Percentiles rank a stretch among this genome's conserved stretches.
Conservation (phyloP, 2,329 filamentous ascomycete genomes). For the Penicillium sp. region DNA sequence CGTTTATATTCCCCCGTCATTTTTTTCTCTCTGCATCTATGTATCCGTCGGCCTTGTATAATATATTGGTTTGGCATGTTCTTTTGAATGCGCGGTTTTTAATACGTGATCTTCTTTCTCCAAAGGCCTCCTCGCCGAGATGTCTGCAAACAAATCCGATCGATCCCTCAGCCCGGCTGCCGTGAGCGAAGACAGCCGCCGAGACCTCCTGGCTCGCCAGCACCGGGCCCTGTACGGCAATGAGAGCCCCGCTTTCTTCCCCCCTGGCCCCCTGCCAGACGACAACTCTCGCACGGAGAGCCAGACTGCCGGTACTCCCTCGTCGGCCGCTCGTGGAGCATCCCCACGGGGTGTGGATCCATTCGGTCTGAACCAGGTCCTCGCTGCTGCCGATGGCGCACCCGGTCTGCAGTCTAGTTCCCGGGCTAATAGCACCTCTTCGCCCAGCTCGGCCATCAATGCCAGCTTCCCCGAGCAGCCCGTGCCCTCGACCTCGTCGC, state of each 20-base stretch:
- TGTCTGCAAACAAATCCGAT: constrained; percentile 76
- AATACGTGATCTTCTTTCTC: constrained; percentile 39
- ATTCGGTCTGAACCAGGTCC: constrained; percentile 56
- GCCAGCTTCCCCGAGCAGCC: constrained; percentile 62
- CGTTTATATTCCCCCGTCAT: constrained; percentile 35
- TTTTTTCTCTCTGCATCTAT: constrained; percentile 29
- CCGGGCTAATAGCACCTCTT: constrained; percentile 81
- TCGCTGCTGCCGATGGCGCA: constrained; percentile 40
- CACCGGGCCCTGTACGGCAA: constrained; percentile 91
- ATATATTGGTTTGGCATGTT: constrained; percentile 38
- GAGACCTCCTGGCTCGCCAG: constrained; percentile 93
- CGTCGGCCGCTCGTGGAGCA: constrained; percentile 65
- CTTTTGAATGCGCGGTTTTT: constrained; percentile 41
- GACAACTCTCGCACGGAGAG: constrained; percentile 67
- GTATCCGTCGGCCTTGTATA: constrained; percentile 47
- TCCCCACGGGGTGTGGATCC: constrained; percentile 81
- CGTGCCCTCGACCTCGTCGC: constrained; percentile 82
- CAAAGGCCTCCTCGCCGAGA: constrained; percentile 66
- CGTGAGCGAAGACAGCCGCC: constrained; percentile 94
- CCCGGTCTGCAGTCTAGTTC: constrained; percentile 57
- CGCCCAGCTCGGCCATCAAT: constrained; percentile 57
- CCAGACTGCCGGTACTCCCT: constrained; percentile 63
- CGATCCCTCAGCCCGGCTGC: constrained; percentile 80
- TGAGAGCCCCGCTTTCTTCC: constrained; percentile 65
- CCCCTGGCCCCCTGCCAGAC: constrained; percentile 66